Percentiles rank a stretch among this genome's conserved stretches.
phyloP scores from a whole-genome alignment of 176 grass and related monocot genomes.

The Triticum dicoccoides region DNA sequence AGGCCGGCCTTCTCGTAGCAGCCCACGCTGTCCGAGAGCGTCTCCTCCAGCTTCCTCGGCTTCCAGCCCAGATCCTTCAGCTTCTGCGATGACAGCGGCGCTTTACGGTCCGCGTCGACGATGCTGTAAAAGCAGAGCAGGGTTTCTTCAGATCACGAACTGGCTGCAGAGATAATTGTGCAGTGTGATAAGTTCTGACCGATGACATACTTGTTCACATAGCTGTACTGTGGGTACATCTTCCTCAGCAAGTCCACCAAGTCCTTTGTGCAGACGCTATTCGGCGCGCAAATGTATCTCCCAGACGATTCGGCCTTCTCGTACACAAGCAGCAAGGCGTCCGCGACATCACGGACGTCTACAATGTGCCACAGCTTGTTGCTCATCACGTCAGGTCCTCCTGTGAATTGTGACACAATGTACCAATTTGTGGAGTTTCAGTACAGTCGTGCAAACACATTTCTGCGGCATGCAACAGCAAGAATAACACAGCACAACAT shows the following conservation, averaged over 20 bases:
- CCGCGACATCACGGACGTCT: conserved; percentile 54
- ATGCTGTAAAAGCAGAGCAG: background rate
- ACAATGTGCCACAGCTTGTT: conserved; percentile 44
- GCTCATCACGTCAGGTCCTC: conserved; percentile 25
- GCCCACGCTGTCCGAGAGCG: conserved; percentile 24
- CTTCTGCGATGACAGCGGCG: conserved; percentile 8
- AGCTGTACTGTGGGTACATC: conserved; percentile 34
- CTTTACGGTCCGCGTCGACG: background rate
- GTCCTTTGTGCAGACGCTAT: conserved; percentile 18
- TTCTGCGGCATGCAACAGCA: background rate
- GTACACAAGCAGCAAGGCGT: conserved; percentile 46
- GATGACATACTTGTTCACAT: conserved; percentile 20
- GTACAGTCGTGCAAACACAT: no score
- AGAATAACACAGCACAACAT: background rate
- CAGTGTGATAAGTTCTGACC: background rate
- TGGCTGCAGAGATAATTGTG: background rate
- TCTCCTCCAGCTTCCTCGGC: conserved; percentile 35
- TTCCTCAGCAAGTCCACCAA: conserved; percentile 52
- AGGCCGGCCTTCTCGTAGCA: conserved; percentile 30
- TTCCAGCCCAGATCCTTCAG: conserved; percentile 48
- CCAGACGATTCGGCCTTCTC: conserved; percentile 39
- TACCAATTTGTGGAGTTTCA: background rate
- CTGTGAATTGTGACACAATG: conserved; percentile 21
- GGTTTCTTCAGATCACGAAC: background rate
- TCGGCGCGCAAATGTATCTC: conserved; percentile 39